Evolutionary conservation across 768 basidiomycete genomes (phyloP), one percentile per base, ranked within the genome.

Genomic region (Guyanaporus albipodus): DNA sequence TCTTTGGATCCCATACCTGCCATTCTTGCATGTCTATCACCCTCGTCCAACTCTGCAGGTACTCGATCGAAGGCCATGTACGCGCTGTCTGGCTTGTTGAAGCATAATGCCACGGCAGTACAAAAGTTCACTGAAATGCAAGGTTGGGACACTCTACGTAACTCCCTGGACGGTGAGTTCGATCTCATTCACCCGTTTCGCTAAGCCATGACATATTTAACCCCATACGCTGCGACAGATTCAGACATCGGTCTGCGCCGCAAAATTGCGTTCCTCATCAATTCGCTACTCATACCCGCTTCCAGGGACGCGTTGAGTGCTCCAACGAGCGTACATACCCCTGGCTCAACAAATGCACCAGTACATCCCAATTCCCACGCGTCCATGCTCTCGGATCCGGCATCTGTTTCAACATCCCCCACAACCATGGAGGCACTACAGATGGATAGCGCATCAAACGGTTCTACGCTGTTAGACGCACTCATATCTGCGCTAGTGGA

Each of bases 31-130:
- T 82, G 83, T 60, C 74, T 92, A 27, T 67, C 73, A 0, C 74
- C 83, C 0, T 70, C 77, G 8, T 68, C 67, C 8, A 73, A 72
- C 11, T 75, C 85, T 0, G 54, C 79, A 2, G 70, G 76, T 36
- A 74, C 75, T 8, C 77, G 88, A 17, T 78, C 86, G n/a, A 90
- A 91, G 66, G 90, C 85, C 1, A 74, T 93, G 27, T 95, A 95
- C 62, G 68, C 83, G 0, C 70, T 94, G 9, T 92, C 89, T 0
- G 87, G 87, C 0, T 59, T 87, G 0, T 64, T 93, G 41, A 91
- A 87, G 62, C 89, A 92, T 64, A 87, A 83, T 44, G 74, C 76
- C 4, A 70, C 78, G 4, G 89, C 89, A 0, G 79, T 92, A 2
- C 53, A 61, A 29, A 66, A 67, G 9, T 70, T 93, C 27, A 70